phyloP scores from a whole-genome alignment of 2,329 filamentous ascomycete genomes.

The Akanthomyces muscarius region DNA sequence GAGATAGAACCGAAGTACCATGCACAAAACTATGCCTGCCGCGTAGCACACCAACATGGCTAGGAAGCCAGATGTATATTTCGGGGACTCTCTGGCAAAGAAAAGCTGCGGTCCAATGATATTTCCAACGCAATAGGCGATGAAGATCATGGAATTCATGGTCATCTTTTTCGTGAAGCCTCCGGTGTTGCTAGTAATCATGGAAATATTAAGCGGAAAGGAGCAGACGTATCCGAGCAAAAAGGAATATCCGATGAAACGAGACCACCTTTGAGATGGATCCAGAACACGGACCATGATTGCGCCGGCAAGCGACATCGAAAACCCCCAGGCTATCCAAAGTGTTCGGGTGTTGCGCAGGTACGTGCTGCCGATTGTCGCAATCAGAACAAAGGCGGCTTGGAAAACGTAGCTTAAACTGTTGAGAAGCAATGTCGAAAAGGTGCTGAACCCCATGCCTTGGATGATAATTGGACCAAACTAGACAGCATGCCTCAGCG shows the following conservation, averaged over 20 bases:
- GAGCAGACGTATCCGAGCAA: constrained; percentile 50
- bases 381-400: constrained; percentile 24
- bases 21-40: constrained; percentile 38
- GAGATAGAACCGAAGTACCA: constrained; percentile 49
- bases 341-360: constrained; percentile 25
- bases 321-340: constrained; percentile 25
- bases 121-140: constrained; percentile 58
- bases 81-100: constrained; percentile 52
- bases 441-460: constrained; percentile 24
- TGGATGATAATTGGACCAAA: constrained; percentile 27
- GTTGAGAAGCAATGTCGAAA: constrained; percentile 24
- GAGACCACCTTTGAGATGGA: constrained; percentile 17
- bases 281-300: constrained; percentile 25
- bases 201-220: constrained; percentile 45
- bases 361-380: constrained; percentile 23
- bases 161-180: constrained; percentile 59
- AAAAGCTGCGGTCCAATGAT: constrained; percentile 59
- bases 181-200: constrained; percentile 54
- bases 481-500: constrained; percentile 17
- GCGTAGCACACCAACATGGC: constrained; percentile 59
- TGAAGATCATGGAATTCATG: constrained; percentile 53
- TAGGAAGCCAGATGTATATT: constrained; percentile 59
- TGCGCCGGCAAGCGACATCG: constrained; percentile 22
- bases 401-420: constrained; percentile 23
- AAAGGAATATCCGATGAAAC: constrained; percentile 37